Evolutionary conservation across 139 green algal genomes (phyloP).

Genomic region (Nannochloris sp.): DNA sequence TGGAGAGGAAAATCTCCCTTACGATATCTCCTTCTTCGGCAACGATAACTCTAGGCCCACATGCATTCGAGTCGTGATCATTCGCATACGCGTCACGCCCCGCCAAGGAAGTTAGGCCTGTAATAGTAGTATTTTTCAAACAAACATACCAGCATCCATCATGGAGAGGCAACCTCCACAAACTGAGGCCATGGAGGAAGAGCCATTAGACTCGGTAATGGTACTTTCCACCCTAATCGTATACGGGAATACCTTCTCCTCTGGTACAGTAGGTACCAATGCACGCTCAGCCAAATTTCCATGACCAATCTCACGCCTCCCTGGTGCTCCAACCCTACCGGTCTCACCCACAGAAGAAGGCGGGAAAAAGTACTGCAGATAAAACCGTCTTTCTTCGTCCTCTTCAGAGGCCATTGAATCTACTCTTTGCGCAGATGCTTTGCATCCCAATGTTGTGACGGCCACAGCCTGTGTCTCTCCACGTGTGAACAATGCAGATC

Average conservation of each 20-base stretch:
- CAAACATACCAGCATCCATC: conserved; percentile 66
- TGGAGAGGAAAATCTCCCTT: conserved; percentile 7
- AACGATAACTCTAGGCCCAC: conserved; percentile 19
- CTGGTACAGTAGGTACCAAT: conserved; percentile 72
- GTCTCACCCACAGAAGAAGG: conserved; percentile 86
- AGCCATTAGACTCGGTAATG: conserved; percentile 97
- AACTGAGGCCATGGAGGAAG: conserved; percentile 89
- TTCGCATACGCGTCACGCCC: conserved; percentile 19
- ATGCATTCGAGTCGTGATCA: conserved; percentile 37
- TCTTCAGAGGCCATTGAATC: conserved; percentile 47
- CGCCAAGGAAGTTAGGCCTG: conserved; percentile 28
- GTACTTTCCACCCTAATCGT: conserved; percentile 84
- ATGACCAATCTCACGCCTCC: conserved; percentile 87
- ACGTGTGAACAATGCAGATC: conserved; percentile 89
- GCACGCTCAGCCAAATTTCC: conserved; percentile 87
- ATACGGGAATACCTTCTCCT: conserved; percentile 67
- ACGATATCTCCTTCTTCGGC: conserved; percentile 23
- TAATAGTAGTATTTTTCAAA: not conserved
- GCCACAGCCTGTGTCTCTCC: conserved; percentile 90
- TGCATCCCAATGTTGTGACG: conserved; percentile 64
- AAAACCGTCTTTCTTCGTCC: conserved; percentile 64
- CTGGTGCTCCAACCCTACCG: conserved; percentile 47
- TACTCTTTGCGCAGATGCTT: conserved; percentile 34
- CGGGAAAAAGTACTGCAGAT: conserved; percentile 99
- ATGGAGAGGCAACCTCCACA: conserved; percentile 91